A percentile compares a stretch with the other conserved stretches of the same genome.
phyloP scores from a whole-genome alignment of 148 eudicot genomes.

The Dianthus caryophyllus region DNA sequence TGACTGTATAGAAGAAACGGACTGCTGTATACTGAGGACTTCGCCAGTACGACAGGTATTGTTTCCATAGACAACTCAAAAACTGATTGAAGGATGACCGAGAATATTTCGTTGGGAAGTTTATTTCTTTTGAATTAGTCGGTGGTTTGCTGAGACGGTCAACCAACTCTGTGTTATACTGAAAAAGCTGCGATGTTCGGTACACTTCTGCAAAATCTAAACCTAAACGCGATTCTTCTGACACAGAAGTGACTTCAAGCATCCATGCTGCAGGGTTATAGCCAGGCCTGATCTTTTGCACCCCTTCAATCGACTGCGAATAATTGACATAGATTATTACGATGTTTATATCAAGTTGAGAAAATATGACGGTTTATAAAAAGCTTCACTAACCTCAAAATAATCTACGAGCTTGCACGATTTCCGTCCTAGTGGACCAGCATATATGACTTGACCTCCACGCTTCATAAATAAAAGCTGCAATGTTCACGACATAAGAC shows the following conservation, averaged over 20 bases:
- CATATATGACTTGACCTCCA: slow-evolving; percentile 94
- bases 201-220: slow-evolving; percentile 94
- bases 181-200: slow-evolving; percentile 56
- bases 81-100: slow-evolving; percentile 64
- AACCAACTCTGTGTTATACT: slow-evolving; percentile 77
- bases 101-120: slow-evolving; percentile 69
- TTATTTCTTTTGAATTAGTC: slow-evolving; percentile 64
- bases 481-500: slow-evolving; percentile 11
- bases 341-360: neutral
- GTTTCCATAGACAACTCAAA: slow-evolving; percentile 88
- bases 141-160: slow-evolving; percentile 76
- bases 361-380: neutral
- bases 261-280: slow-evolving; percentile 98
- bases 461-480: slow-evolving; percentile 99
- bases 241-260: slow-evolving; percentile 83
- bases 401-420: slow-evolving; percentile 76
- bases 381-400: slow-evolving; percentile 62
- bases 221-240: slow-evolving; percentile 75
- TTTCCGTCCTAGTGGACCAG: slow-evolving; percentile 84
- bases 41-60: slow-evolving; percentile 92
- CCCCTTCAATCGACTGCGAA: slow-evolving; percentile 76
- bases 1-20: slow-evolving; percentile 91
- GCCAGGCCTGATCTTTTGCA: slow-evolving; percentile 73
- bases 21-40: slow-evolving; percentile 98
- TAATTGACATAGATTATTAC: slow-evolving; percentile 3